Evolutionary conservation across 2,329 filamentous ascomycete species (phyloP).

Genomic region (Sporothrix pseudoabietina): DNA sequence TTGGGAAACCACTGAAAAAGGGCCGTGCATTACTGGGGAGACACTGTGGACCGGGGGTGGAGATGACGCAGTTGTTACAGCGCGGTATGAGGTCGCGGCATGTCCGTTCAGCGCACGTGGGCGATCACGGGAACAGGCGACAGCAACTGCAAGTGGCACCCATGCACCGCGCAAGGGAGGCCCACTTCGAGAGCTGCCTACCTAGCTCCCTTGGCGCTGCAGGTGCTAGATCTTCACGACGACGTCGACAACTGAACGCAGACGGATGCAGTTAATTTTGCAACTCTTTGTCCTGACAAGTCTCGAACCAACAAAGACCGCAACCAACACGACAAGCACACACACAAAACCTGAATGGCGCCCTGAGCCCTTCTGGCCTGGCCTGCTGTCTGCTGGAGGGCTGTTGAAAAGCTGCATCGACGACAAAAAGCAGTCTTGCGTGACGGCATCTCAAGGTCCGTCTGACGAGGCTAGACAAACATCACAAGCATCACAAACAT

Average conservation of each 20-base stretch:
- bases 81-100: conserved; percentile 15
- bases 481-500: too few species aligned
- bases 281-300: not conserved
- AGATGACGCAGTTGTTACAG: conserved; percentile 1
- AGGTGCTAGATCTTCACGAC: conserved; percentile 14
- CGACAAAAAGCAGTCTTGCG: not conserved
- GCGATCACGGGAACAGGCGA: conserved; percentile 7
- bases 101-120: not conserved
- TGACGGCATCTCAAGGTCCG: not conserved
- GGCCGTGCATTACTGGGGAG: conserved; percentile 22
- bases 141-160: not conserved
- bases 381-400: conserved; percentile 11
- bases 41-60: conserved; percentile 24
- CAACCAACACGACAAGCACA: not conserved
- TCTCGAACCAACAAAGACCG: not conserved
- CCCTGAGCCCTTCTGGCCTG: not conserved
- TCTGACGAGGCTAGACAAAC: not conserved
- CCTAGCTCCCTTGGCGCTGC: conserved; percentile 18
- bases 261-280: not conserved
- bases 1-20: not conserved
- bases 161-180: not conserved
- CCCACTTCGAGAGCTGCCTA: conserved; percentile 6
- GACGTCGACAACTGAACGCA: not conserved
- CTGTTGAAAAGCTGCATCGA: conserved; percentile 11
- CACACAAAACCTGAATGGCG: not conserved